Conservation (phyloP, 2,329 filamentous ascomycete genomes). For the Fusarium albosuccineum region DNA sequence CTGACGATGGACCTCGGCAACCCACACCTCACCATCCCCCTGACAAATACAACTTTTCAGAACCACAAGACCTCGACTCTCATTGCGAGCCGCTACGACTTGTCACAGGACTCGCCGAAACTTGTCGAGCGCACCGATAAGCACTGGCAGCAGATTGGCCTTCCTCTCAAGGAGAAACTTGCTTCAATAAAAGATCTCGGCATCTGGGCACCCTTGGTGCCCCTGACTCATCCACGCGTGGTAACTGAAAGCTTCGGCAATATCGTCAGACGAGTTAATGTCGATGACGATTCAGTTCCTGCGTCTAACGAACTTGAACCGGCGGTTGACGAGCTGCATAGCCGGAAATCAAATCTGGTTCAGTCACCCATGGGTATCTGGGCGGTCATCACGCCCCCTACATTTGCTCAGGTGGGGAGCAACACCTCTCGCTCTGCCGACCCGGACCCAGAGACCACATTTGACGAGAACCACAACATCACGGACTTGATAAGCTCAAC, state of each 20-base stretch:
- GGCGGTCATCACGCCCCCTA: slow-evolving; percentile 74
- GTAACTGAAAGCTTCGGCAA: slow-evolving; percentile 81
- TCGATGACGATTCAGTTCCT: slow-evolving; percentile 62
- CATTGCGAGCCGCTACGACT: slow-evolving; percentile 52
- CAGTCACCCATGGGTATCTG: slow-evolving; percentile 73
- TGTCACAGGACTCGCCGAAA: slow-evolving; percentile 35
- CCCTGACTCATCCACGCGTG: slow-evolving; percentile 72
- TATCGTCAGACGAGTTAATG: slow-evolving; percentile 75
- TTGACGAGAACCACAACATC: slow-evolving; percentile 34
- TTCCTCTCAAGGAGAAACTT: slow-evolving; percentile 40
- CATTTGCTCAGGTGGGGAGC: slow-evolving; percentile 32
- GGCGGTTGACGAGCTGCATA: slow-evolving; percentile 71
- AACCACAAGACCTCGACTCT: slow-evolving; percentile 75
- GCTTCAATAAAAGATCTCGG: slow-evolving; percentile 42
- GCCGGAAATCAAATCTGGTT: slow-evolving; percentile 48
- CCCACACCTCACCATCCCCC: slow-evolving; percentile 67
- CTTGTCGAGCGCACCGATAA: slow-evolving; percentile 52
- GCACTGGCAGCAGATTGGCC: slow-evolving; percentile 54
- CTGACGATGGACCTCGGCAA: slow-evolving; percentile 57
- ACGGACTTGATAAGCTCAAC: slow-evolving; percentile 41
- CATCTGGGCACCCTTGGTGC: slow-evolving; percentile 65
- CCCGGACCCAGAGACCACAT: slow-evolving; percentile 42
- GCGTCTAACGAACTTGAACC: slow-evolving; percentile 80
- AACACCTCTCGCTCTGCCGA: slow-evolving; percentile 13
- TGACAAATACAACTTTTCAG: slow-evolving; percentile 84